phyloP scores from a whole-genome alignment of 192 early-diverging fungal species.

The Linnemannia zychae region DNA sequence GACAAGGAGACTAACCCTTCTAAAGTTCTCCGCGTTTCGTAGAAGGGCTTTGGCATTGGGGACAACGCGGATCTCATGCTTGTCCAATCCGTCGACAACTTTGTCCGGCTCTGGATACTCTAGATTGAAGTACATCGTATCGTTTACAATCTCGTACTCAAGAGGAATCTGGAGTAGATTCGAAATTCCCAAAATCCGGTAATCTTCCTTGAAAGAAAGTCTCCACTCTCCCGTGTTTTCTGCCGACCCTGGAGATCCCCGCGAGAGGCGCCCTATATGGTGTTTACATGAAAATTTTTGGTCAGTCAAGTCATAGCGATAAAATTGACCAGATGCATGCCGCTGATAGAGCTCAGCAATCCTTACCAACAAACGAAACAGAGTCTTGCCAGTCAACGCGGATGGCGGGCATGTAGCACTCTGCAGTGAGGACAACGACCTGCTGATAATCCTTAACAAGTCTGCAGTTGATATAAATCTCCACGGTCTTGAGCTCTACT shows the following conservation, averaged over 20 bases:
- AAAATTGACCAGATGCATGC: not conserved
- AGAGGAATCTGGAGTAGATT: constrained; percentile 69
- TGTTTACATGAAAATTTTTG: not conserved
- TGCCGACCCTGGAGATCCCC: constrained; percentile 28
- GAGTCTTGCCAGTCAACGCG: constrained; percentile 60
- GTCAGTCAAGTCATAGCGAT: not conserved
- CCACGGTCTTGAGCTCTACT: constrained; percentile 75
- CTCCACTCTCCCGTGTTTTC: constrained; percentile 64
- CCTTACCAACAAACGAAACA: constrained; percentile 62
- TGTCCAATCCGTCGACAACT: constrained; percentile 35
- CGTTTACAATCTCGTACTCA: constrained; percentile 78
- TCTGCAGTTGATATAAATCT: constrained; percentile 84
- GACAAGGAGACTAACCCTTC: constrained; percentile 61
- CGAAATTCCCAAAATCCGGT: constrained; percentile 61
- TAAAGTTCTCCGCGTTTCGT: constrained; percentile 71
- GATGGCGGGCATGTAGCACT: constrained; percentile 69
- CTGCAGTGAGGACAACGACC: constrained; percentile 71
- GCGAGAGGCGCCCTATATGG: constrained; percentile 37
- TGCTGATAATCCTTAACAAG: constrained; percentile 87
- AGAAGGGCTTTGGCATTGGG: constrained; percentile 68
- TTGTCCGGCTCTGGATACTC: constrained; percentile 63
- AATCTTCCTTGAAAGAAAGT: constrained; percentile 59
- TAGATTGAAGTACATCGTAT: constrained; percentile 79
- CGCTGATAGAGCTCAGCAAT: too few species aligned
- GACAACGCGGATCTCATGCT: constrained; percentile 61